These are phyloP conservation scores for Aureobasidium sp. DNA, from an alignment of 2,329 filamentous ascomycete species.

Conservation along the genomic window DNA sequence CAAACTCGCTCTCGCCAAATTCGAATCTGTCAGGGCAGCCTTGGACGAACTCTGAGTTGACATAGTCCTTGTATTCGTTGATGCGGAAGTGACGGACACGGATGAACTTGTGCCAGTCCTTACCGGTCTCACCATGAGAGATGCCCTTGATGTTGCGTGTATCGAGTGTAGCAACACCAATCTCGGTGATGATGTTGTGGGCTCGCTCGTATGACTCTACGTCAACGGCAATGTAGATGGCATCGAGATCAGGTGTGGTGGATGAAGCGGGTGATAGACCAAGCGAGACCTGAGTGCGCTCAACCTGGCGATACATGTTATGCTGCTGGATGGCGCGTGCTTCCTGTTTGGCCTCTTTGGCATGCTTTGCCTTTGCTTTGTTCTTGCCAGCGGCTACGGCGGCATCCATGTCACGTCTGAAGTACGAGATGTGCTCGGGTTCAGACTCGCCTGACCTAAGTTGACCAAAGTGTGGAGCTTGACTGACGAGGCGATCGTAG, in stretches of 20 bases:
- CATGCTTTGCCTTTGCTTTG: conserved; percentile 40
- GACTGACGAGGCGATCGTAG: conserved; percentile 33
- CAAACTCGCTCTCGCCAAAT: conserved; percentile 60
- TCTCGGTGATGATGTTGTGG: conserved; percentile 66
- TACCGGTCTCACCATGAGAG: conserved; percentile 54
- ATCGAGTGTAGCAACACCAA: conserved; percentile 78
- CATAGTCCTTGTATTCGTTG: conserved; percentile 56
- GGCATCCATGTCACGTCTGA: conserved; percentile 49
- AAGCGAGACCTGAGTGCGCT: conserved; percentile 62
- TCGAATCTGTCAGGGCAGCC: conserved; percentile 69
- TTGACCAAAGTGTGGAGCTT: conserved; percentile 5
- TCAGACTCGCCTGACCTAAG: conserved; percentile 18
- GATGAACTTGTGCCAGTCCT: conserved; percentile 62
- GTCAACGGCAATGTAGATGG: conserved; percentile 72
- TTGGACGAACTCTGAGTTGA: conserved; percentile 61
- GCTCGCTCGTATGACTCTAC: conserved; percentile 71
- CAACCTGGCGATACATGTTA: conserved; percentile 49
- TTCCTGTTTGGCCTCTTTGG: conserved; percentile 45
- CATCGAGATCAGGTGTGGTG: conserved; percentile 40
- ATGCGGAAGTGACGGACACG: conserved; percentile 70
- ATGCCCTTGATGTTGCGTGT: conserved; percentile 51
- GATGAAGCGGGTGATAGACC: conserved; percentile 53
- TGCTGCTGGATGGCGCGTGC: conserved; percentile 46
- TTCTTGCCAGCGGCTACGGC: conserved; percentile 43
- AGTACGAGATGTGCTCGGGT: conserved; percentile 39